A percentile compares a stretch with the other conserved stretches of the same genome.
Conservation (phyloP, 805 yeast species). For the Saturnispora serradocipensis region DNA sequence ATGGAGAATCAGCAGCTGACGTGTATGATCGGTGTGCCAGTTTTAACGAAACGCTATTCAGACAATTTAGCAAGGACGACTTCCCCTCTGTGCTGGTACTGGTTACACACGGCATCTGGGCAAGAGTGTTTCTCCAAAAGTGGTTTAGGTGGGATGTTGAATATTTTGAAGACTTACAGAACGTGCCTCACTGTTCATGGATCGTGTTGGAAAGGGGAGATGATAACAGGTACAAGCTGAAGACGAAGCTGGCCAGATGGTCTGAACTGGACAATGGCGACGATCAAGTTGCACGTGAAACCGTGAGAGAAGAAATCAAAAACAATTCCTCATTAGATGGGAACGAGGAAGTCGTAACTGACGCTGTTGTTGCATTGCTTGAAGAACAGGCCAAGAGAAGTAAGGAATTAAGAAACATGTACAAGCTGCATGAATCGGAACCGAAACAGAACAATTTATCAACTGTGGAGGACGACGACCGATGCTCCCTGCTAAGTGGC, state of each 20-base stretch:
- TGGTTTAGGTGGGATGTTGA: slow-evolving; percentile 94
- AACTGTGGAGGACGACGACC: background rate
- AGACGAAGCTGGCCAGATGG: slow-evolving; percentile 66
- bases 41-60: slow-evolving; percentile 75
- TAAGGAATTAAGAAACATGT: slow-evolving; percentile 1
- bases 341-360: slow-evolving; percentile 23
- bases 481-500: slow-evolving; percentile 1
- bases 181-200: slow-evolving; percentile 79
- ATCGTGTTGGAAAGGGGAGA: slow-evolving; percentile 62
- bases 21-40: slow-evolving; percentile 88
- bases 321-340: slow-evolving; percentile 18
- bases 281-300: slow-evolving; percentile 18
- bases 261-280: slow-evolving; percentile 37
- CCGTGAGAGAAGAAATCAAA: slow-evolving; percentile 20
- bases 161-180: slow-evolving; percentile 72
- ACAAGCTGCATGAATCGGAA: background rate
- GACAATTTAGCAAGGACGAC: slow-evolving; percentile 62
- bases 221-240: slow-evolving; percentile 43
- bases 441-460: background rate
- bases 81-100: slow-evolving; percentile 77
- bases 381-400: slow-evolving; percentile 25
- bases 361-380: slow-evolving; percentile 37
- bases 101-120: slow-evolving; percentile 93
- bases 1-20: slow-evolving; percentile 95
- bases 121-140: slow-evolving; percentile 84